Percentiles rank a stretch among this genome's conserved stretches.
phyloP scores from a whole-genome alignment of 805 yeast genomes.

The Metschnikowia cubensis region DNA sequence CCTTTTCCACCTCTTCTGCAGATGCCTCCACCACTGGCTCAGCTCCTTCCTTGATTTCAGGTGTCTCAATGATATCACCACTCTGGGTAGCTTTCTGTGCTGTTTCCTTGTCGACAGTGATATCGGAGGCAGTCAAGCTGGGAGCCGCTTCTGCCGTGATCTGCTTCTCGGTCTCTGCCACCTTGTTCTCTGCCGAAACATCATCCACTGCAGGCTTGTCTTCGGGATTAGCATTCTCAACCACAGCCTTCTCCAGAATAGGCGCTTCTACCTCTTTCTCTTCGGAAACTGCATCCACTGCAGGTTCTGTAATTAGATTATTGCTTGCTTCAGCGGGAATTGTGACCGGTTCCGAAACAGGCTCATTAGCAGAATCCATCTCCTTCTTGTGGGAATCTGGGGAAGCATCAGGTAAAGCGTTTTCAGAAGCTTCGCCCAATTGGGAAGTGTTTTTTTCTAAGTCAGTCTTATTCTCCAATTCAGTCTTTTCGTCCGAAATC shows the following conservation, averaged over 20 bases:
- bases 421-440: not conserved
- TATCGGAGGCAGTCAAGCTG: slow-evolving; percentile 5
- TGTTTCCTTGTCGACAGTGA: not conserved
- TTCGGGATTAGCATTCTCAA: too few species aligned
- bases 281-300: not conserved
- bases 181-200: slow-evolving; percentile 16
- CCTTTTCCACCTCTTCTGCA: slow-evolving; percentile 16
- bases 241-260: not conserved
- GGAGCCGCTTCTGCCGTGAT: slow-evolving; percentile 6
- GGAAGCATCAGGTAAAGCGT: not conserved
- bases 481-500: not conserved
- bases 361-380: too few species aligned
- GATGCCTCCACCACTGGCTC: slow-evolving; percentile 1
- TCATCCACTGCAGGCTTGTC: slow-evolving; percentile 12
- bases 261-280: not conserved
- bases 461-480: not conserved
- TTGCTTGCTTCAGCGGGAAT: not conserved
- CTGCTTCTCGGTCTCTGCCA: slow-evolving; percentile 7
- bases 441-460: not conserved
- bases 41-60: not conserved
- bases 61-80: not conserved
- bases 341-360: not conserved
- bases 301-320: not conserved
- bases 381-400: not conserved
- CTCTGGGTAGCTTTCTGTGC: not conserved